A percentile compares a stretch with the other conserved stretches of the same genome.
Evolutionary conservation across 2,329 filamentous ascomycete genomes (phyloP).

Genomic region (Cercospora sojina): DNA sequence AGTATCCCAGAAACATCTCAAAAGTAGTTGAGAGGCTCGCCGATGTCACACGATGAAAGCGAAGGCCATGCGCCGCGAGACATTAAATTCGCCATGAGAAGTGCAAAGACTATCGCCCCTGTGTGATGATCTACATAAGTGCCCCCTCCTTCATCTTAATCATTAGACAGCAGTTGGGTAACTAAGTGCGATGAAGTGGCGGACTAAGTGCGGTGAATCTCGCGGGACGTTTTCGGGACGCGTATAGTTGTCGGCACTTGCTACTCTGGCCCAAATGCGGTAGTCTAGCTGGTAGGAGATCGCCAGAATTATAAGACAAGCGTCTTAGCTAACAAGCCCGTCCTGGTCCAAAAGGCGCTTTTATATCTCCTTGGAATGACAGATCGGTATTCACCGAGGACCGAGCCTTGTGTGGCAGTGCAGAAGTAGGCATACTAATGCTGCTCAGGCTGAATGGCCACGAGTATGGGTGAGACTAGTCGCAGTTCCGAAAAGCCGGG

Average conservation of each 20-base stretch:
- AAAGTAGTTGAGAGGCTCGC: not conserved
- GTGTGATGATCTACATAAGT: not conserved
- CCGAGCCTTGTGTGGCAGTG: not conserved
- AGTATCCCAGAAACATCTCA: slow-evolving; percentile 6
- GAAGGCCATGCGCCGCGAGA: not conserved
- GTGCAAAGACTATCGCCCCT: not conserved
- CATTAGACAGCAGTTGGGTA: not conserved
- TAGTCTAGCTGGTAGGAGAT: not conserved
- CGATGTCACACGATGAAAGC: not conserved
- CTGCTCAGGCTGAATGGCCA: not conserved
- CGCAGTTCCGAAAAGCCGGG: not conserved
- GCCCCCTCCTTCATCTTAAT: not conserved
- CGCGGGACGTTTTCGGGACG: not conserved
- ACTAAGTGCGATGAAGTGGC: not conserved
- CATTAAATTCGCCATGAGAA: not conserved
- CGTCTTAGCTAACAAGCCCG: not conserved
- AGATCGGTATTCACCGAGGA: not conserved
- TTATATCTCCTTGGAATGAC: not conserved
- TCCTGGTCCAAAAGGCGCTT: not conserved
- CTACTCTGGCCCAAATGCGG: not conserved
- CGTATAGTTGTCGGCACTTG: not conserved
- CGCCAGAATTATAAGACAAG: not conserved
- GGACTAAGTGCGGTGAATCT: not conserved
- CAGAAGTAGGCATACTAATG: not conserved
- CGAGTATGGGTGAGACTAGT: not conserved